Evolutionary conservation across 1,284 basidiomycete species (phyloP).

Genomic region (Cystobasidium sp.): DNA sequence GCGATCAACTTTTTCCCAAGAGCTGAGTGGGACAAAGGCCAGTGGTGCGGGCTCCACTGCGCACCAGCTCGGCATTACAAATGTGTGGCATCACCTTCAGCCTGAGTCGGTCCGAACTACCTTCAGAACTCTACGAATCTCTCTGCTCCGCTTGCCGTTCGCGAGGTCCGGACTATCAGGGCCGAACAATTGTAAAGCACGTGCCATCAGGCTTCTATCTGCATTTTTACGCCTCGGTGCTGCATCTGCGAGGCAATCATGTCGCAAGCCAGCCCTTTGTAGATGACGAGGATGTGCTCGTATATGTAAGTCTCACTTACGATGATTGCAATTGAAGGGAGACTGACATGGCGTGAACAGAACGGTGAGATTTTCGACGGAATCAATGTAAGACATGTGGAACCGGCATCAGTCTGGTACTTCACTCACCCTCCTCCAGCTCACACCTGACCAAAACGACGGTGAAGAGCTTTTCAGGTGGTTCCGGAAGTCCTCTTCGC

Average conservation of each 20-base stretch:
- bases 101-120: neutral
- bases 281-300: conserved; percentile 53
- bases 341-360: conserved; percentile 47
- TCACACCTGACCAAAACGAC: conserved; percentile 70
- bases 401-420: neutral
- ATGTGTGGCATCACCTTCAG: conserved; percentile 25
- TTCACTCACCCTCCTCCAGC: neutral
- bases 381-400: conserved; percentile 47
- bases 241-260: conserved; percentile 71
- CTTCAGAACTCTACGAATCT: neutral
- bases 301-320: conserved; percentile 14
- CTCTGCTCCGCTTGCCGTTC: conserved; percentile 5
- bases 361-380: conserved; percentile 55
- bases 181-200: neutral
- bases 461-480: conserved; percentile 69
- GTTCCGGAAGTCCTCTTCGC: conserved; percentile 62
- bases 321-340: neutral
- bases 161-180: conserved; percentile 34
- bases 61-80: neutral
- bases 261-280: conserved; percentile 75
- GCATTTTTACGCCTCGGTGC: conserved; percentile 73
- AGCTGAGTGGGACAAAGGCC: no score
- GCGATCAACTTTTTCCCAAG: no score
- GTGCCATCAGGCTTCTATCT: conserved; percentile 32
- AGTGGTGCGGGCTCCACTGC: neutral